A percentile compares a stretch with the other conserved stretches of the same genome.
Conservation (phyloP, 2,329 filamentous ascomycete genomes). For the Xylariaceae sp. region DNA sequence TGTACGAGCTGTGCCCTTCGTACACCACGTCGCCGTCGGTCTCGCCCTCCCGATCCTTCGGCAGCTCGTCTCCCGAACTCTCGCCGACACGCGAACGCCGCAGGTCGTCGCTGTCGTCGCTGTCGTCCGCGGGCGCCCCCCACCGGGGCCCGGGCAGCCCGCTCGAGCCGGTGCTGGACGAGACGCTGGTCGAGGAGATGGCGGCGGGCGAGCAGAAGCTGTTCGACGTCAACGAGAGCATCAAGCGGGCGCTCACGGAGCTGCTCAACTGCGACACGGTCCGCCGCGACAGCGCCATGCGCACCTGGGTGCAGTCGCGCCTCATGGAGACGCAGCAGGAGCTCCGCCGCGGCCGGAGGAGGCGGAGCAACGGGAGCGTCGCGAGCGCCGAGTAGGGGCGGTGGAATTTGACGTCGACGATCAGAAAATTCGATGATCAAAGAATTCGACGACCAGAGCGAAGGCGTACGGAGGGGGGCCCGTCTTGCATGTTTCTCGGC, state of each 20-base stretch:
- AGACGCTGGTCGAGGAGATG: constrained; percentile 40
- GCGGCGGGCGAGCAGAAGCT: constrained; percentile 46
- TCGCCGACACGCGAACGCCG: constrained; percentile 21
- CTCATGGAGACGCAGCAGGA: constrained; percentile 56
- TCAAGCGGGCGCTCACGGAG: constrained; percentile 54
- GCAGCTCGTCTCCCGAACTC: constrained; percentile 36
- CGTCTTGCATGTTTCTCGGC: too few relatives aligned
- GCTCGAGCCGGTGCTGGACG: constrained; percentile 36
- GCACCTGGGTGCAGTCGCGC: constrained; percentile 51
- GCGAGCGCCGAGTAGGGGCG: too few relatives aligned
- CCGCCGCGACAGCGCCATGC: constrained; percentile 41
- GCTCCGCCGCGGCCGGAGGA: constrained; percentile 43
- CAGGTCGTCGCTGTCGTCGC: constrained; percentile 14
- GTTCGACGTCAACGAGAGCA: constrained; percentile 50
- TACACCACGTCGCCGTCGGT: constrained; percentile 45
- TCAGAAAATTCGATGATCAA: too few relatives aligned
- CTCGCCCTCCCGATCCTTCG: constrained; percentile 51
- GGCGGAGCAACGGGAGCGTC: constrained; percentile 31
- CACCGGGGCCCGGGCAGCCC: constrained; percentile 14
- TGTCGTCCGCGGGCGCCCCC: constrained; percentile 8
- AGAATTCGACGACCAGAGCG: too few relatives aligned
- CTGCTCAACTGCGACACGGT: constrained; percentile 53
- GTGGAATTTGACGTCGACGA: too few relatives aligned
- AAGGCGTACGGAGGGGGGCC: too few relatives aligned
- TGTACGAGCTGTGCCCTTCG: constrained; percentile 40